Conservation (phyloP, 2,329 filamentous ascomycete species). For the Plectosphaerella cucumerina region DNA sequence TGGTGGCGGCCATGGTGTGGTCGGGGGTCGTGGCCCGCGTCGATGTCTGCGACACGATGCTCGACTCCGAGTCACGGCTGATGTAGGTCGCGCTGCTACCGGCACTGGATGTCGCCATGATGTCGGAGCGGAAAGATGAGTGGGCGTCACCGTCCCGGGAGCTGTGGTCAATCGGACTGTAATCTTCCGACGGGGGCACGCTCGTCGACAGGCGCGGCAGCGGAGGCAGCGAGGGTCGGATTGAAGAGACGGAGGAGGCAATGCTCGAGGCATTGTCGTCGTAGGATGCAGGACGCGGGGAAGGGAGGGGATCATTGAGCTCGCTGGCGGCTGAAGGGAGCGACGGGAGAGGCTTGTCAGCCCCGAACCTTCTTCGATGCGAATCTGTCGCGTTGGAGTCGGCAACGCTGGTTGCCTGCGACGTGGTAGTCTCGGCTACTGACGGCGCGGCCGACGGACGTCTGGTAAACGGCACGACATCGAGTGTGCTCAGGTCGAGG, state of each 20-base stretch:
- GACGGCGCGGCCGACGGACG: slow-evolving; percentile 23
- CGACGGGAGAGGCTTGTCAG: slow-evolving; percentile 65
- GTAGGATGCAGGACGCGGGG: slow-evolving; percentile 39
- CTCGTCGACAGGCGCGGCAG: slow-evolving; percentile 55
- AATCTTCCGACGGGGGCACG: slow-evolving; percentile 41
- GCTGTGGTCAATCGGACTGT: slow-evolving; percentile 40
- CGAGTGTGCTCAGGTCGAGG: slow-evolving; percentile 50
- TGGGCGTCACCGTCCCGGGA: slow-evolving; percentile 48
- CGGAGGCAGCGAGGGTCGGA: slow-evolving; percentile 46
- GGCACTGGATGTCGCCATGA: slow-evolving; percentile 69
- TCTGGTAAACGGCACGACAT: slow-evolving; percentile 32
- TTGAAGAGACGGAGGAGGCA: slow-evolving; percentile 42
- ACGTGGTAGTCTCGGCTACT: slow-evolving; percentile 23
- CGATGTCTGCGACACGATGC: slow-evolving; percentile 74
- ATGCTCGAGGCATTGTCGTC: slow-evolving; percentile 38
- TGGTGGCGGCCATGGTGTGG: slow-evolving; percentile 46
- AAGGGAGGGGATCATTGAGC: slow-evolving; percentile 22
- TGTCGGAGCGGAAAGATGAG: slow-evolving; percentile 57
- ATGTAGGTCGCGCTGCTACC: slow-evolving; percentile 76
- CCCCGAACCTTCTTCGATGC: slow-evolving; percentile 34
- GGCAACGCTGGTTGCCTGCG: slow-evolving; percentile 32
- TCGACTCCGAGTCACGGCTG: slow-evolving; percentile 77
- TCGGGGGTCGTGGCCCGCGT: slow-evolving; percentile 89
- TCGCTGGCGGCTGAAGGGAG: slow-evolving; percentile 47
- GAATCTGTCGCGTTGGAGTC: slow-evolving; percentile 31